phyloP scores from a whole-genome alignment of 1,139 yeast species.

The Saccharomyces hybrid region DNA sequence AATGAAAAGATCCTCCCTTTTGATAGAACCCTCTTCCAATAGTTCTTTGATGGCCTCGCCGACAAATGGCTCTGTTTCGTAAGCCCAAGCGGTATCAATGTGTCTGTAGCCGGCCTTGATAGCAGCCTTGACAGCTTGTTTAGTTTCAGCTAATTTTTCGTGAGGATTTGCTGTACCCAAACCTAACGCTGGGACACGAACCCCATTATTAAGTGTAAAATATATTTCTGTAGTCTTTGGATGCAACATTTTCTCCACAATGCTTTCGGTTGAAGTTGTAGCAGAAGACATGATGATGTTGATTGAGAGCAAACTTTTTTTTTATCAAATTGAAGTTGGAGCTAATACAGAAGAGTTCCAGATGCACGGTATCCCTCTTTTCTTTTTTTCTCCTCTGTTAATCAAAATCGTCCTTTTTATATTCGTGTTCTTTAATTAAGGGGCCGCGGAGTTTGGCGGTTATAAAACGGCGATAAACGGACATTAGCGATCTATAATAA shows the following conservation, averaged over 20 bases:
- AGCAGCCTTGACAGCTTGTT: slow-evolving; percentile 41
- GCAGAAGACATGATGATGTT: not conserved
- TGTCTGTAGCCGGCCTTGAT: slow-evolving; percentile 44
- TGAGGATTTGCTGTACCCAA: slow-evolving; percentile 50
- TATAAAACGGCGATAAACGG: not conserved
- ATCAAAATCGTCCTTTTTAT: not conserved
- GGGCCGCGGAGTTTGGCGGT: not conserved
- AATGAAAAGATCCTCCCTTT: slow-evolving; percentile 50
- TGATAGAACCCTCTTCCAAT: slow-evolving; percentile 41
- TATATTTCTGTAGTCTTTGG: slow-evolving; percentile 30
- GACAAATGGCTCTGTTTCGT: slow-evolving; percentile 44
- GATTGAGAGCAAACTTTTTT: not conserved
- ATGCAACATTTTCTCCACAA: slow-evolving; percentile 14
- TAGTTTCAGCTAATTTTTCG: slow-evolving; percentile 29
- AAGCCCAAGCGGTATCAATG: slow-evolving; percentile 50
- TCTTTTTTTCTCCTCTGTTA: not conserved
- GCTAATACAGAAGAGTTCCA: not conserved
- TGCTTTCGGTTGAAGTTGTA: not conserved
- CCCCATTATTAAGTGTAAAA: slow-evolving; percentile 44
- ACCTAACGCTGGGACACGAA: slow-evolving; percentile 49
- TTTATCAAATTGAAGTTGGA: not conserved
- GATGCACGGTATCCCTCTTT: not conserved
- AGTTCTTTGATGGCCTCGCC: slow-evolving; percentile 46
- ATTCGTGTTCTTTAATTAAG: not conserved
- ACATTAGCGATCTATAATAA: not conserved